Evolutionary conservation across 2,329 filamentous ascomycete genomes (phyloP), one percentile per base, ranked within the genome.

Genomic region (Bipolaris sorokiniana): DNA sequence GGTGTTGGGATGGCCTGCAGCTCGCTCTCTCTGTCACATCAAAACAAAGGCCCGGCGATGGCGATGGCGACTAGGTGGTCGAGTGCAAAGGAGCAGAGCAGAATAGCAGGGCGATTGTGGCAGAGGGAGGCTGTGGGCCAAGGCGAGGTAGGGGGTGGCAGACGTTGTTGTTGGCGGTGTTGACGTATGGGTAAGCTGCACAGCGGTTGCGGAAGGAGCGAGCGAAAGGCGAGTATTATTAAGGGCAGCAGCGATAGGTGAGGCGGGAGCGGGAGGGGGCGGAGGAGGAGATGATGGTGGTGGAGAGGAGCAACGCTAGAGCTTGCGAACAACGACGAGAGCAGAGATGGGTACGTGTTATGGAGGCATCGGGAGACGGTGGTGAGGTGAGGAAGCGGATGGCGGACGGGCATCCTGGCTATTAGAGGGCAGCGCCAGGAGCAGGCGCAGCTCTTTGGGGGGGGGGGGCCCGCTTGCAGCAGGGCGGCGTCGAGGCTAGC

Each of bases 11-110:
- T 67, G 52, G 66, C 67, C 70, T 66, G 65, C 65, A 73, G 65
- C 62, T 42, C 55, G 58, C 62, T 64, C 61, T 62, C 51, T 37
- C 9, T 46, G 61, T 71, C 63, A 70, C 69, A 73, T 76, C 74
- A 74, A 75, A 70, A 68, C 67, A 68, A 64, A 49, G 9, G 59
- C 57, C 65, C 60, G 54, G 64, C 58, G 63, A 41, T 54, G 54
- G 57, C 36, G 49, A 52, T 54, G 54, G 57, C 36, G 49, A 52
- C 59, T 60, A 67, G 72, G 71, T 71, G 68, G 68, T 63, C 60
- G 69, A 67, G 69, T 69, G 68, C 65, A 70, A 59, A 63, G 66
- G 71, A 68, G 68, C 52, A 48, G 36, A 49, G 54, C n/a, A 55
- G 34, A 34, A 62, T 58, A 57, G 47, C 38, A 15, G 44, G 38